These are phyloP conservation scores for Dendrobium officinale DNA, from an alignment of 106 monocot species.

Conservation along the genomic window DNA sequence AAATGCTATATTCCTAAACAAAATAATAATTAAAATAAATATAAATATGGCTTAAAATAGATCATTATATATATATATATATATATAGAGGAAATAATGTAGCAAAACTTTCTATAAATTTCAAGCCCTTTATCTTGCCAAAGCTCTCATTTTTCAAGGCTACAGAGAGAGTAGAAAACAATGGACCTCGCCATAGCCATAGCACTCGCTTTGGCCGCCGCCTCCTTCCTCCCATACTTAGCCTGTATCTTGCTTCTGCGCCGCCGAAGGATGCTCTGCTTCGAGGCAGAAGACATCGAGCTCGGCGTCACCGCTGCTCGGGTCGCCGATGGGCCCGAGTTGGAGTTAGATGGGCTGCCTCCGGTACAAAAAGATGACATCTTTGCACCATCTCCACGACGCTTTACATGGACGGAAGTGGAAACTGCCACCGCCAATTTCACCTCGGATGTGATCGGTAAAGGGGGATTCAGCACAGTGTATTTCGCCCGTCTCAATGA, in stretches of 20 bases:
- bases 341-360: neutral
- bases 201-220: neutral
- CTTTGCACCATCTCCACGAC: neutral
- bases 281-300: neutral
- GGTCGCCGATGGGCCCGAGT: neutral
- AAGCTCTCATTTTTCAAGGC: no score
- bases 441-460: slow-evolving; percentile 32
- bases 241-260: neutral
- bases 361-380: neutral
- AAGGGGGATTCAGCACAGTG: slow-evolving; percentile 53
- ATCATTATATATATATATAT: no score
- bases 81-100: no score
- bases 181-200: neutral
- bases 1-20: no score
- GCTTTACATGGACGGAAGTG: neutral
- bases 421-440: slow-evolving; percentile 1
- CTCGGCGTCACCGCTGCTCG: neutral
- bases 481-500: slow-evolving; percentile 21
- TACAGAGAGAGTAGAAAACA: neutral
- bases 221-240: neutral
- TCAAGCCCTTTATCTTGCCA: no score
- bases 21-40: no score
- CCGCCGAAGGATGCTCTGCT: neutral
- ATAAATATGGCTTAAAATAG: no score
- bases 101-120: no score